Conservation (phyloP, 1,284 basidiomycete genomes). For the Wallemia ichthyophaga region DNA sequence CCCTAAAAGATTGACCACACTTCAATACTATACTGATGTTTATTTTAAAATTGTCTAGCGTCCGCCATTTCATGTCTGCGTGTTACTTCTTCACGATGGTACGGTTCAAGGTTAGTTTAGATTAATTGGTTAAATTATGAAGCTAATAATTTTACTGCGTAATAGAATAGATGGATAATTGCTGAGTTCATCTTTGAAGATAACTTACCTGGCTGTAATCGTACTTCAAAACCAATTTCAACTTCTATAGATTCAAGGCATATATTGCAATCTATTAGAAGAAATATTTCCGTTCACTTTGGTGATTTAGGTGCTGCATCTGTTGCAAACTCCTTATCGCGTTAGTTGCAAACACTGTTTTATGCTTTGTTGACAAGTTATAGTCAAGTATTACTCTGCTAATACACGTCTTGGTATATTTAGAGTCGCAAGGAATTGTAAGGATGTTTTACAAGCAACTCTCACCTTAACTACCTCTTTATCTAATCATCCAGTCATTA, state of each 20-base stretch:
- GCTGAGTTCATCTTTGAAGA: not conserved
- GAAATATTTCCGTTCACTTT: not conserved
- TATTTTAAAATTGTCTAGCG: constrained; percentile 52
- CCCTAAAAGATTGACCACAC: constrained; percentile 47
- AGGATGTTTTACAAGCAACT: constrained; percentile 11
- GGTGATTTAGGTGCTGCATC: not conserved
- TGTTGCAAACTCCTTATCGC: not conserved
- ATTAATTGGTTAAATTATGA: not conserved
- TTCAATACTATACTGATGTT: constrained; percentile 23
- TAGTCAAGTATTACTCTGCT: constrained; percentile 15
- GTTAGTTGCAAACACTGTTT: not conserved
- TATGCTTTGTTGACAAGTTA: constrained; percentile 2
- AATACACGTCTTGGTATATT: constrained; percentile 14
- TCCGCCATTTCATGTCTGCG: constrained; percentile 25
- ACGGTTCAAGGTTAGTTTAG: not conserved
- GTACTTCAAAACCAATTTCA: not conserved
- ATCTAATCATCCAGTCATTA: constrained; percentile 8
- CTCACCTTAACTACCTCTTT: constrained; percentile 9
- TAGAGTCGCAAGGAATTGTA: constrained; percentile 13
- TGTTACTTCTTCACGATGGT: not conserved
- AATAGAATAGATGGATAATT: not conserved
- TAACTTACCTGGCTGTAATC: not conserved
- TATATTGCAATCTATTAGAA: not conserved
- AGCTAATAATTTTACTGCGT: not conserved
- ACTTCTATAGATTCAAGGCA: not conserved